These are phyloP conservation scores for Auricularia sp. DNA, from an alignment of 768 basidiomycete genomes.

Conservation along the genomic window DNA sequence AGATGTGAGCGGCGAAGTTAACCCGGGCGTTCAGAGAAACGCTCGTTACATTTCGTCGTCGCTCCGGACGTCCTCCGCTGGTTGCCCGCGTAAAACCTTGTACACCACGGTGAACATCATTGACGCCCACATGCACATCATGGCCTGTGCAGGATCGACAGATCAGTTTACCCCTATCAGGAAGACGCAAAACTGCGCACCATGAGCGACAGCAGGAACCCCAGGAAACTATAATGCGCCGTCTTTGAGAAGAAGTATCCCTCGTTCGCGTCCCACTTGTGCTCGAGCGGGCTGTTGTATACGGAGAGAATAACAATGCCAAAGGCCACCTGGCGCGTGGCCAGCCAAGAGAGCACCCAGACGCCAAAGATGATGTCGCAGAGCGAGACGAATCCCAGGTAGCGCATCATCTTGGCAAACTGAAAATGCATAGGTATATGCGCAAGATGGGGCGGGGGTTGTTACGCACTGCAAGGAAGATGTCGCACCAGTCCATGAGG, in stretches of 20 bases:
- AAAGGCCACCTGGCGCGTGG: conserved; percentile 83
- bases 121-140: conserved; percentile 77
- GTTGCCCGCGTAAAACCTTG: conserved; percentile 61
- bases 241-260: conserved; percentile 46
- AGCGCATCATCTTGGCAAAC: conserved; percentile 92
- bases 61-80: conserved; percentile 76
- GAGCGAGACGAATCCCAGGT: conserved; percentile 53
- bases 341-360: conserved; percentile 85
- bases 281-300: conserved; percentile 45
- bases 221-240: conserved; percentile 23
- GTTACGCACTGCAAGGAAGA: conserved; percentile 73
- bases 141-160: conserved; percentile 31
- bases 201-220: conserved; percentile 32
- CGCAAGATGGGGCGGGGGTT: neutral
- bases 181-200: conserved; percentile 10
- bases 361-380: conserved; percentile 69
- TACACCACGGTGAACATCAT: conserved; percentile 82
- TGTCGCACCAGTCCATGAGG: conserved; percentile 91
- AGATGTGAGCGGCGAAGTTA: conserved; percentile 2
- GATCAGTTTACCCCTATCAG: conserved; percentile 10
- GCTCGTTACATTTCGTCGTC: conserved; percentile 62
- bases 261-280: conserved; percentile 47
- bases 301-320: conserved; percentile 55
- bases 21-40: neutral
- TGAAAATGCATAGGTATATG: conserved; percentile 20